Evolutionary conservation across 2,329 filamentous ascomycete species (phyloP).

Genomic region (Xylariaceae sp.): DNA sequence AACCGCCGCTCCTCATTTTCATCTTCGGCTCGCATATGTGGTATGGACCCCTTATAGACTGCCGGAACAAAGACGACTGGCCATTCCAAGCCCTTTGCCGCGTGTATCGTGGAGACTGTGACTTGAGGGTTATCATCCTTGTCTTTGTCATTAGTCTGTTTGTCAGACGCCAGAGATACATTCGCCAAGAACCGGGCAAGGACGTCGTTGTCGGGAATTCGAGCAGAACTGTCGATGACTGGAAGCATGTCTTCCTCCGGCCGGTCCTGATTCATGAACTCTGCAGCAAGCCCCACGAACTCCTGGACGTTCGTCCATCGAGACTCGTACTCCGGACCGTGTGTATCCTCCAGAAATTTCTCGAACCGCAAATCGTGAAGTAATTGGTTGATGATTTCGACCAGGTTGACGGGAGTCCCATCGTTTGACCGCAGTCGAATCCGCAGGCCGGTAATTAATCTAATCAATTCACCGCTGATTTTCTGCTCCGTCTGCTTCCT

Average conservation of each 20-base stretch:
- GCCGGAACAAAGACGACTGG: conserved; percentile 91
- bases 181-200: conserved; percentile 86
- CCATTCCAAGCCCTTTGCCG: conserved; percentile 96
- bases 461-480: conserved; percentile 53
- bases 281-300: conserved; percentile 76
- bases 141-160: conserved; percentile 64
- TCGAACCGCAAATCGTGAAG: conserved; percentile 72
- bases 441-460: conserved; percentile 44
- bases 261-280: conserved; percentile 58
- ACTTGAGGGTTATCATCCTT: conserved; percentile 64
- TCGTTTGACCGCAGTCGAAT: conserved; percentile 35
- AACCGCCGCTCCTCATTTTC: conserved; percentile 83
- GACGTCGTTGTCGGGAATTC: conserved; percentile 63
- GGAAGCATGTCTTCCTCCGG: conserved; percentile 61
- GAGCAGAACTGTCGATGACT: conserved; percentile 70
- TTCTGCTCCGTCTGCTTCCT: conserved; percentile 55
- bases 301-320: conserved; percentile 91
- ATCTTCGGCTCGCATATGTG: conserved; percentile 84
- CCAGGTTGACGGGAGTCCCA: conserved; percentile 42
- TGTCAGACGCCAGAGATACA: conserved; percentile 81
- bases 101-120: conserved; percentile 95
- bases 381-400: conserved; percentile 54
- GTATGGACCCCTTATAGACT: conserved; percentile 87
- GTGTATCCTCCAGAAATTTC: conserved; percentile 71
- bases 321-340: conserved; percentile 69